phyloP scores from a whole-genome alignment of 2,329 filamentous ascomycete species.

The Trichoderma polysporum region DNA sequence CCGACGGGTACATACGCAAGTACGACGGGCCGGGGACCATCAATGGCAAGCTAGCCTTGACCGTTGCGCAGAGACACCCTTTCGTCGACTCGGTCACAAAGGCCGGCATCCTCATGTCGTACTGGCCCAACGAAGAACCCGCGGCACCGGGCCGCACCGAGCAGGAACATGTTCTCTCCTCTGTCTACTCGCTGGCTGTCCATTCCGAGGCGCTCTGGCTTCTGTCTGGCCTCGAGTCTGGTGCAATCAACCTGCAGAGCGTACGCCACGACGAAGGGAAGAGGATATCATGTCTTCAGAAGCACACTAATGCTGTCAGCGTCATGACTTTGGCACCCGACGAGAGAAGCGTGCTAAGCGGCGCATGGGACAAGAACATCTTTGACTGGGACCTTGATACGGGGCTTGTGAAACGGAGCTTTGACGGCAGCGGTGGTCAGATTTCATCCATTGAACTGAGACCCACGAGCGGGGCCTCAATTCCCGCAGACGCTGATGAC shows the following conservation, averaged over 20 bases:
- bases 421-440: constrained; percentile 75
- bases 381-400: constrained; percentile 94
- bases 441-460: constrained; percentile 86
- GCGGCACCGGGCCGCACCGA: constrained; percentile 41
- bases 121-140: constrained; percentile 97
- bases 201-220: constrained; percentile 91
- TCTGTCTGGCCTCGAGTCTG: constrained; percentile 84
- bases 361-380: constrained; percentile 94
- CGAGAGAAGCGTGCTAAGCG: constrained; percentile 83
- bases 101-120: constrained; percentile 88
- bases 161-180: constrained; percentile 69
- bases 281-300: constrained; percentile 74
- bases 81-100: constrained; percentile 98
- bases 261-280: constrained; percentile 94
- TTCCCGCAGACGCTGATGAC: constrained; percentile 72
- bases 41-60: constrained; percentile 89
- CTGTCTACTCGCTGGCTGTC: constrained; percentile 90
- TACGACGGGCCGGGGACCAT: constrained; percentile 95
- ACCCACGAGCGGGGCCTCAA: constrained; percentile 70
- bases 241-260: constrained; percentile 88
- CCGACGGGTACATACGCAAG: constrained; percentile 94
- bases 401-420: constrained; percentile 72
- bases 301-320: constrained; percentile 89
- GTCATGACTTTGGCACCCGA: constrained; percentile 79
- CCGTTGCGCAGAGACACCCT: constrained; percentile 91